Evolutionary conservation across 805 yeast species (phyloP).

Genomic region (Kluyveromyces siamensis): DNA sequence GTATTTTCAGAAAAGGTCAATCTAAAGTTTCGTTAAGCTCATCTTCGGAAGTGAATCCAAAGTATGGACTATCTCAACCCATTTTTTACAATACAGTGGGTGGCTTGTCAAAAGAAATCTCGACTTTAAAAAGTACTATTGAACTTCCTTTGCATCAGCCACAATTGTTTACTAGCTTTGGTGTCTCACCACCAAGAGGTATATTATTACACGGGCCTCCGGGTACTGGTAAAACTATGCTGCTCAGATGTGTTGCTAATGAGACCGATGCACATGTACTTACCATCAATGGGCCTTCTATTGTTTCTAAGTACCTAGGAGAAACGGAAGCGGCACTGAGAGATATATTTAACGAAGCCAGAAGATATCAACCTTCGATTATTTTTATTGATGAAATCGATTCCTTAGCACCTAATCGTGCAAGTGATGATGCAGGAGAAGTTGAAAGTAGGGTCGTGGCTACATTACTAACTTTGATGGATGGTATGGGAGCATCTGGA

Average conservation of each 20-base stretch:
- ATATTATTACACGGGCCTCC: slow-evolving; percentile 93
- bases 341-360: slow-evolving; percentile 76
- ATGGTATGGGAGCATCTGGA: slow-evolving; percentile 59
- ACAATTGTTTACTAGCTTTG: slow-evolving; percentile 66
- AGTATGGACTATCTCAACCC: slow-evolving; percentile 37
- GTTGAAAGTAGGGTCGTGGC: slow-evolving; percentile 88
- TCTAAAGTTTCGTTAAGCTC: slow-evolving; percentile 21
- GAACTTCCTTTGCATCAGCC: slow-evolving; percentile 79
- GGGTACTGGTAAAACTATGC: slow-evolving; percentile 93
- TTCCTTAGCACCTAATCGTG: slow-evolving; percentile 78
- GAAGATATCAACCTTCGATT: slow-evolving; percentile 76
- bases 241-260: slow-evolving; percentile 71
- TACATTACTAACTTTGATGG: slow-evolving; percentile 74
- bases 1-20: slow-evolving; percentile 33
- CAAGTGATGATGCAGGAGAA: slow-evolving; percentile 80
- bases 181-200: slow-evolving; percentile 90
- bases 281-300: slow-evolving; percentile 81
- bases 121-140: slow-evolving; percentile 52
- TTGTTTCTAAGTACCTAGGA: slow-evolving; percentile 87
- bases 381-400: slow-evolving; percentile 91
- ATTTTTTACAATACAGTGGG: slow-evolving; percentile 55
- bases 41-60: slow-evolving; percentile 25
- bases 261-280: slow-evolving; percentile 77
- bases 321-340: slow-evolving; percentile 87
- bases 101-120: slow-evolving; percentile 62